Evolutionary conservation across 345 rosid genomes (phyloP).

Genomic region (Arabis hirsuta): DNA sequence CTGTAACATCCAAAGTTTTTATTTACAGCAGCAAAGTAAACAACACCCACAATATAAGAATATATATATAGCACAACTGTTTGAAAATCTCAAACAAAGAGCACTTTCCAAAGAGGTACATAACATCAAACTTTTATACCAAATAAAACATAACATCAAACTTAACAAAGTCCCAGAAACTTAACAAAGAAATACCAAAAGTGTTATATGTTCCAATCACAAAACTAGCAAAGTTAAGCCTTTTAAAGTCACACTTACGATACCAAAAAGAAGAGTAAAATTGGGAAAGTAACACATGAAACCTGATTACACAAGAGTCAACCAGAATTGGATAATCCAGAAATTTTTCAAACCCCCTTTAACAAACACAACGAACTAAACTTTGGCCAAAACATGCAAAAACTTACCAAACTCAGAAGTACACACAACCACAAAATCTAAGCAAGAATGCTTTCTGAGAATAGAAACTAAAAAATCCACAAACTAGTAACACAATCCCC

Average conservation of each 20-base stretch:
- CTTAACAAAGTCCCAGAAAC: constrained; percentile 14
- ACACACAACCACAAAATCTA: constrained; percentile 28
- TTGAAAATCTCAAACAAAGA: neutral
- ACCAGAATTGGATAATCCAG: constrained; percentile 31
- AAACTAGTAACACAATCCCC: constrained; percentile 19
- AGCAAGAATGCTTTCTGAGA: constrained; percentile 15
- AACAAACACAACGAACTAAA: constrained; percentile 30
- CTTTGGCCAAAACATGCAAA: constrained; percentile 32
- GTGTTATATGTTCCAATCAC: neutral
- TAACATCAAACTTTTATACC: neutral
- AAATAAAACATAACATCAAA: neutral
- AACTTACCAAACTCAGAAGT: constrained; percentile 15
- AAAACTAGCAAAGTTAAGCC: constrained; percentile 11
- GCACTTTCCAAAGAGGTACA: constrained; percentile 7
- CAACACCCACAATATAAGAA: neutral
- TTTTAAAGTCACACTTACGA: constrained; percentile 10
- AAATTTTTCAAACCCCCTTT: constrained; percentile 9
- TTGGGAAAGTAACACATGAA: constrained; percentile 11
- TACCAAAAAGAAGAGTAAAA: constrained; percentile 32
- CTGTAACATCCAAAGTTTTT: constrained; percentile 49
- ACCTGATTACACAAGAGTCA: constrained; percentile 32
- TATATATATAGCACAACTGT: neutral
- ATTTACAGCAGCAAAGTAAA: neutral
- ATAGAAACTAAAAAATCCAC: constrained; percentile 30
- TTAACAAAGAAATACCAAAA: constrained; percentile 17